Base-by-base conservation (phyloP, 2,329 filamentous ascomycete genomes). In the Chrysosporium queenslandicum region DNA sequence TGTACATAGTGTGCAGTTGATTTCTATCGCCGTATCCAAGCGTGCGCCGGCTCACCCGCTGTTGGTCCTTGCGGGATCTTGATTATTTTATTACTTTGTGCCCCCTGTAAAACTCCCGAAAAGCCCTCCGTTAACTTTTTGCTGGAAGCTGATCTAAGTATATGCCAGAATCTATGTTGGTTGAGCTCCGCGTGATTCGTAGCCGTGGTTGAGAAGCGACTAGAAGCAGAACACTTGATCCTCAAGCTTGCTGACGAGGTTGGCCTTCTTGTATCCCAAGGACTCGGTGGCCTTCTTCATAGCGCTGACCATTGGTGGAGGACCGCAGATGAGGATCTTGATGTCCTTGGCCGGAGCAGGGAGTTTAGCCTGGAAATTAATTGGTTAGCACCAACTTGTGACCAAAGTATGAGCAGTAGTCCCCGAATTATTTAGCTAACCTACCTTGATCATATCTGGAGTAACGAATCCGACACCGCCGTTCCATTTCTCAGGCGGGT, bases 151-250 rank as follows among this genome's bases (percentile, higher is more conserved):
- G 9, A 25, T 37, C 30, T 37, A 37, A 21, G 43, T 20, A 21
- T n/a, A 21, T 40, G 14, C 21, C 36, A 8, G 27, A 41, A 32
- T 42, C 47, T 50, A 50, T 50, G 23, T 27, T 29, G n/a, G 5
- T 16, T 37, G n/a, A 14, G 9, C 11, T 12, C 32, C 32, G 32
- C n/a, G 27, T 4, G 2, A 11, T 43, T 43, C 21, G 20, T 23
- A 16, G 2, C 21, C 12, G 5, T 25, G 21, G 16, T 25, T 9
- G 18, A 11, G 5, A 36, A 51, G 7, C 11, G 18, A 23, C 72
- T 86, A 89, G 74, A 98, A 98, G 66, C 87, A 89, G 75, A 98
- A 98, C 61, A 98, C 87, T 72, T 97, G 92, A 70, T 98, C 92
- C 68, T 91, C 86, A 50, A 97, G 82, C 81, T 97, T 97, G 82